Evolutionary conservation across 306 rosid genomes (phyloP), one percentile per base, ranked within the genome.

Genomic region (Lablab purpureus): DNA sequence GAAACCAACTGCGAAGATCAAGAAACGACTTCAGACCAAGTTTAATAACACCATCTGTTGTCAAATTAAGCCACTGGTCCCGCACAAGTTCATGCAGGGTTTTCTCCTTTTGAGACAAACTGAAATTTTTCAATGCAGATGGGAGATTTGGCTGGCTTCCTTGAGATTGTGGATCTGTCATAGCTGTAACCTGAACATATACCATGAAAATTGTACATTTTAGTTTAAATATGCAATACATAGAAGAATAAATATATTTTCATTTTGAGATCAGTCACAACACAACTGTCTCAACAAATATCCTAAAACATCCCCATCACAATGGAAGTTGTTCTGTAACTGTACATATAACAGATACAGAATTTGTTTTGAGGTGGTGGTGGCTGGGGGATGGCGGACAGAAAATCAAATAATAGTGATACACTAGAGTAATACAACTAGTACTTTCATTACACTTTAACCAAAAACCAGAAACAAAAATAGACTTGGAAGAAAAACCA

Each of bases 21-120:
- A 94, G 97, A 78, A 92, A 92, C 59, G 98, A 88, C 89, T 89
- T 89, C 86, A 91, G 89, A 67, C 98, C 98, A 84, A 94, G 96
- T 72, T 85, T 89, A 46, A 90, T 77, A 83, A 73, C 47, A 68
- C 94, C 92, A 75, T 92, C 92, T 58, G 89, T 13, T 12, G 96
- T 88, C 63, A 71, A 28, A 67, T 63, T 55, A 75, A 94, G 94
- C 98, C 98, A 94, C 55, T 69, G 88, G 68, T 94, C 98, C 78
- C 30, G 84, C 37, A 84, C 91, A 66, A 94, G 93, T 74, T 92
- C 96, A 49, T 83, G 37, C 56, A 94, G 84, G 70, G 98, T 80
- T 78, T 88, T 90, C 67, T 90, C 92, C 86, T 92, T 94, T 63
- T 87, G 90, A 79, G 93, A 78, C 34, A 87, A 47, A 22, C 87